These are phyloP conservation scores for Sphaerulina populicola DNA, from an alignment of 2,329 filamentous ascomycete species.

Conservation along the genomic window DNA sequence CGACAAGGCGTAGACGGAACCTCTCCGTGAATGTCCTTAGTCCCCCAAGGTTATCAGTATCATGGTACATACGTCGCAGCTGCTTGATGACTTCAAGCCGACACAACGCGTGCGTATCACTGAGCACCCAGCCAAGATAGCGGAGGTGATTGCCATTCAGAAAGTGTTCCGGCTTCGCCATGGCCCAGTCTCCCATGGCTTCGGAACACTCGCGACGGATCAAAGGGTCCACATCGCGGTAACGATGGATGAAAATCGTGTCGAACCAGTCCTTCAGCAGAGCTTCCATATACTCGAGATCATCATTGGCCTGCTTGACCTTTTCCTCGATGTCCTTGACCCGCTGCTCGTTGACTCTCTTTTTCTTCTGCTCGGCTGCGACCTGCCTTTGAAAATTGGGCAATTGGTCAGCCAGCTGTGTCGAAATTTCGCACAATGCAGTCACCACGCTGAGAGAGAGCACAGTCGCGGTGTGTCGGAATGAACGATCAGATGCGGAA, in stretches of 20 bases:
- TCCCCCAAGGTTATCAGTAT: constrained; percentile 64
- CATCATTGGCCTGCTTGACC: constrained; percentile 60
- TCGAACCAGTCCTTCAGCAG: constrained; percentile 81
- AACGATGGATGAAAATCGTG: constrained; percentile 87
- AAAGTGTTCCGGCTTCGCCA: constrained; percentile 73
- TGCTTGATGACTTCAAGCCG: constrained; percentile 82
- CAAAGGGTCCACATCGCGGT: constrained; percentile 83
- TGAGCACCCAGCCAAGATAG: constrained; percentile 92
- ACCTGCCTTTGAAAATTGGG: constrained; percentile 70
- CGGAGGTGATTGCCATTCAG: constrained; percentile 84
- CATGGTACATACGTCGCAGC: constrained; percentile 67
- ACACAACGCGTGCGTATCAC: constrained; percentile 65
- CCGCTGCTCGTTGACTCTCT: constrained; percentile 67
- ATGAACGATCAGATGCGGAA: constrained; percentile 75
- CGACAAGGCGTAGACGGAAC: constrained; percentile 76
- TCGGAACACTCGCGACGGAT: constrained; percentile 84
- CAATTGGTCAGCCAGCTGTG: constrained; percentile 60
- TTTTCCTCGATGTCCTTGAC: constrained; percentile 64
- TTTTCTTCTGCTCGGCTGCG: constrained; percentile 66
- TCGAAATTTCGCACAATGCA: constrained; percentile 65
- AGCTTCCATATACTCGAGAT: constrained; percentile 60
- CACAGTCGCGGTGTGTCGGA: constrained; percentile 87
- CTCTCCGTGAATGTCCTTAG: constrained; percentile 88
- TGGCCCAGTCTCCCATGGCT: constrained; percentile 82
- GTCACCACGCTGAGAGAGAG: constrained; percentile 72